Conservation (phyloP, 305 asterid species). For the Fraxinus baroniana region DNA sequence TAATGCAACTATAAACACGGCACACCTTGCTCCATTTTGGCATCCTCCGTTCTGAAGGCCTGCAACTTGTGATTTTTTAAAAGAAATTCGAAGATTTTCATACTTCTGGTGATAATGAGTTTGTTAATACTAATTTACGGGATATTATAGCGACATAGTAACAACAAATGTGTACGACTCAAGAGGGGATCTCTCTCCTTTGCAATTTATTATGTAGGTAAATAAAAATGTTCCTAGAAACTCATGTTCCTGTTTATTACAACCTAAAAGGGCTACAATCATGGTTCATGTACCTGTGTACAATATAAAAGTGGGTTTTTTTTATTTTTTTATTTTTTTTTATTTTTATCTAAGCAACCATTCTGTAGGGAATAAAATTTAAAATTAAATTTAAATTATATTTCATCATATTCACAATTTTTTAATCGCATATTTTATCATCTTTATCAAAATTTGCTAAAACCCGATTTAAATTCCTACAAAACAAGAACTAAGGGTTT, state of each 20-base stretch:
- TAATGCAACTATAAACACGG: slow-evolving; percentile 8
- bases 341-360: not conserved
- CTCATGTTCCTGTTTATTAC: slow-evolving; percentile 4
- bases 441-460: no score
- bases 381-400: no score
- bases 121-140: not conserved
- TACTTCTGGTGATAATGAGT: not conserved
- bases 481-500: no score
- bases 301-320: not conserved
- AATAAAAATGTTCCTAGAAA: slow-evolving; percentile 12
- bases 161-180: slow-evolving; percentile 3
- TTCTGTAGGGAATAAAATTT: not conserved
- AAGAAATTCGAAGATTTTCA: slow-evolving; percentile 18
- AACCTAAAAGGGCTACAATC: slow-evolving; percentile 2
- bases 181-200: not conserved
- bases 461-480: not conserved
- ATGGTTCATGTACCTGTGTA: not conserved
- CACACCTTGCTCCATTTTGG: no score
- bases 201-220: slow-evolving; percentile 7
- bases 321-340: not conserved
- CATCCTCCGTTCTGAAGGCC: not conserved
- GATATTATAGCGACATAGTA: slow-evolving; percentile 26
- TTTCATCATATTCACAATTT: no score
- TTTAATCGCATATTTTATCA: no score
- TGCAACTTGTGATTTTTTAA: not conserved